Conservation (phyloP, 495 filamentous ascomycete species). For the Aspergillus saccharolyticus region DNA sequence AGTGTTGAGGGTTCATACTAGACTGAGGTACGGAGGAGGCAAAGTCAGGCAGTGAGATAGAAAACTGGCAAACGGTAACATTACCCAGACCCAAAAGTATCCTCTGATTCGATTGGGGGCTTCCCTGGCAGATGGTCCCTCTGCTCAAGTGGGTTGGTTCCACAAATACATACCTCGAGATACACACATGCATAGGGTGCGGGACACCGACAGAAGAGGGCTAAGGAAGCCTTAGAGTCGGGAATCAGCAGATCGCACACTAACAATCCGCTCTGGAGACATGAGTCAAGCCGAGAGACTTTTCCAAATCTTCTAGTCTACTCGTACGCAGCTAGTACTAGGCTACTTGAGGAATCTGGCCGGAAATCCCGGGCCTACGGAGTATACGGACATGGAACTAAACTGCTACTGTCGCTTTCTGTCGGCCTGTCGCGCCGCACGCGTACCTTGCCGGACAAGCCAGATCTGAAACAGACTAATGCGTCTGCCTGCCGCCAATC, state of each 20-base stretch:
- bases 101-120: neutral
- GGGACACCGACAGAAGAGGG: neutral
- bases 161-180: neutral
- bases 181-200: too few relatives aligned
- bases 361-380: slow-evolving; percentile 15
- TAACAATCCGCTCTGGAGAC: neutral
- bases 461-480: slow-evolving; percentile 36
- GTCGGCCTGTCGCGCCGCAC: neutral
- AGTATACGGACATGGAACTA: too few relatives aligned
- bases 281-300: neutral
- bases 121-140: neutral
- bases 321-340: neutral
- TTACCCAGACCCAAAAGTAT: neutral
- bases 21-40: too few relatives aligned
- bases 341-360: neutral
- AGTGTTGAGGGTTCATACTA: neutral
- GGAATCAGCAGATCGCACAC: slow-evolving; percentile 1
- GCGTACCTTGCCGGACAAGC: slow-evolving; percentile 1
- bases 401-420: too few relatives aligned
- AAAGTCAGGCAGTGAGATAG: neutral
- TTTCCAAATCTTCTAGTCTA: neutral
- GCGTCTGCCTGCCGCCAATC: slow-evolving; percentile 15
- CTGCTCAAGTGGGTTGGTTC: neutral
- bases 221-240: neutral
- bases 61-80: neutral